Base-by-base conservation (phyloP, 257 asterid genomes). In the Petunia secreta region DNA sequence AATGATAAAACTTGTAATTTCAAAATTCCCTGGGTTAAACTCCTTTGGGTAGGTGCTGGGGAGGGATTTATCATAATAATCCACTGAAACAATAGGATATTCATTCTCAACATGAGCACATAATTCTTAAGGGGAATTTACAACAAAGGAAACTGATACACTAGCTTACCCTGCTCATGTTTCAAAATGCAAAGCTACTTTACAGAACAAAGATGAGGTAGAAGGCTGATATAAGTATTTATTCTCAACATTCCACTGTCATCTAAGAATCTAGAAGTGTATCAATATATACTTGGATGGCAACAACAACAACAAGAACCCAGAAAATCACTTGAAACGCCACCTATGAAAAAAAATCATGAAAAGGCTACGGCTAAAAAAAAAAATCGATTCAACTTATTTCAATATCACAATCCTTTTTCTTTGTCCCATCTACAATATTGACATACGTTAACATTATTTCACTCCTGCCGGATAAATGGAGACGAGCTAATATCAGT, bases 401-500 rank as follows among this genome's bases (percentile, higher is more conserved):
- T 77, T 41, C 74, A 46, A 43, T 78, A 77, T 62, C 44, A 63
- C 62, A 63, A 34, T 63, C 77, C 83, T 65, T 16, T 83, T 75
- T 74, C 75, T 81, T 63, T 85, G 66, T 66, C 73, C 86, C 84
- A 89, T 89, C 79, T 80, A 88, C 88, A 85, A 57, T 59, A 79
- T 77, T 78, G 69, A 81, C 77, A 62, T 62, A 39, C n/a, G 48
- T 34, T 4, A 9, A 1, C 48, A 52, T 41, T 10, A 57, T 54
- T 78, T 80, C 79, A 90, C 60, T 84, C 93, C 60, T 88, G 97
- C 10, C 83, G 82, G 71, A 86, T 59, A 59, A 85, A 86, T 0
- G 89, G 95, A 0, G 95, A 85, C 2, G 97, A 87, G 82, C 98
- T 89, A 68, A 89, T 74, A n/a, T 95, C 98, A 0, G 98, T 95